Evolutionary conservation across 2,329 filamentous ascomycete genomes (phyloP).

Genomic region (Colletotrichum lindemuthianum): DNA sequence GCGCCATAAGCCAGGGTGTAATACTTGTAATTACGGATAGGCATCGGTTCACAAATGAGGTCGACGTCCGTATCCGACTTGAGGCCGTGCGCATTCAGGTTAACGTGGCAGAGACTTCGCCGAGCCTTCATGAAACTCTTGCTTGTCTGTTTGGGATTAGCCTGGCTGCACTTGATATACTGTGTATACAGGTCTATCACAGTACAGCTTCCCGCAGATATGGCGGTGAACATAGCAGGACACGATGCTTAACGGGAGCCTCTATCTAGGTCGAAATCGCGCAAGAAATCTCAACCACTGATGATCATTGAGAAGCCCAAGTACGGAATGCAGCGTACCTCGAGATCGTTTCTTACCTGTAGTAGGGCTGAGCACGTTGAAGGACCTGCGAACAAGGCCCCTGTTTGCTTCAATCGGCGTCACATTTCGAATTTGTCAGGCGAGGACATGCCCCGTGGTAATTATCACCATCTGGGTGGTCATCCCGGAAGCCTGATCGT

Average conservation of each 20-base stretch:
- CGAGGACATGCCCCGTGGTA: too few relatives aligned
- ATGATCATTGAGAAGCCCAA: not conserved
- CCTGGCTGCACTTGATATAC: too few relatives aligned
- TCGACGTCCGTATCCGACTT: not conserved
- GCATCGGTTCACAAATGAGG: not conserved
- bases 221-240: too few relatives aligned
- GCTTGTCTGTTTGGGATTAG: too few relatives aligned
- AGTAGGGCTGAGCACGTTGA: not conserved
- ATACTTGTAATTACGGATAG: not conserved
- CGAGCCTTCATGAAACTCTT: conserved; percentile 1
- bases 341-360: not conserved
- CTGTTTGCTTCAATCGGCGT: not conserved
- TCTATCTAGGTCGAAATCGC: too few relatives aligned
- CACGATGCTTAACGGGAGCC: too few relatives aligned
- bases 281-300: not conserved
- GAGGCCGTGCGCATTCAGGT: conserved; percentile 7
- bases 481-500: not conserved
- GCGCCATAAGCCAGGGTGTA: conserved; percentile 8
- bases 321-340: too few relatives aligned
- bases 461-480: too few relatives aligned
- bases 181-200: too few relatives aligned
- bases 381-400: not conserved
- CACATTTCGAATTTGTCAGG: too few relatives aligned
- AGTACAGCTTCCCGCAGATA: too few relatives aligned
- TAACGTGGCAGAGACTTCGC: conserved; percentile 11